These are phyloP conservation scores for Pythium folliculosum DNA, from an alignment of 352 stramenopile genomes.

Conservation along the genomic window DNA sequence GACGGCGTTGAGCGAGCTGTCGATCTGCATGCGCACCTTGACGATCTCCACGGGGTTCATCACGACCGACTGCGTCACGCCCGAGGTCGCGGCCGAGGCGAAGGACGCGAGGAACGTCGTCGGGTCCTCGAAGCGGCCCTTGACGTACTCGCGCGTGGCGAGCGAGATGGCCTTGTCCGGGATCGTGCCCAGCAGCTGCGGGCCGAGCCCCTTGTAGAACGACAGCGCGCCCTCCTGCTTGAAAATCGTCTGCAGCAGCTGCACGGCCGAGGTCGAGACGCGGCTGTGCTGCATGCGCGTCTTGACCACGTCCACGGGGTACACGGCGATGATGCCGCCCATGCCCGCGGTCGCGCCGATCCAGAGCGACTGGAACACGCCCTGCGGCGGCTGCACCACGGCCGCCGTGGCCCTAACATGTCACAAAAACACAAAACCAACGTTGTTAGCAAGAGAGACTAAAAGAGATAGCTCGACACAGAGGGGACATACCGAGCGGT, in stretches of 20 bases:
- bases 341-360: constrained; percentile 79
- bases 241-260: constrained; percentile 63
- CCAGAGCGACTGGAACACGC: constrained; percentile 78
- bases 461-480: too few species aligned
- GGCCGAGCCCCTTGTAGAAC: constrained; percentile 80
- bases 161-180: constrained; percentile 83
- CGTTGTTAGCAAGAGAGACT: background rate
- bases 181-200: constrained; percentile 73
- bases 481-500: background rate
- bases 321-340: constrained; percentile 81
- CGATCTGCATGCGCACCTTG: constrained; percentile 84
- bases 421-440: background rate
- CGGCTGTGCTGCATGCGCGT: constrained; percentile 82
- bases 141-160: constrained; percentile 77
- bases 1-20: constrained; percentile 58
- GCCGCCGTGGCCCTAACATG: background rate
- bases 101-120: constrained; percentile 75
- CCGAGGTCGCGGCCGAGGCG: constrained; percentile 63
- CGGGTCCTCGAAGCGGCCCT: constrained; percentile 70
- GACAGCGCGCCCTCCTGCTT: constrained; percentile 59
- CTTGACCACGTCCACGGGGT: constrained; percentile 85
- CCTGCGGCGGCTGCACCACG: constrained; percentile 35
- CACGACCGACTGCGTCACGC: constrained; percentile 72
- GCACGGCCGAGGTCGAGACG: constrained; percentile 52
- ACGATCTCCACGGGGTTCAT: constrained; percentile 87